Percentiles rank a stretch among this genome's conserved stretches.
These are phyloP conservation scores for Auricularia auricula-judae DNA, from an alignment of 768 basidiomycete genomes.

Conservation along the genomic window DNA sequence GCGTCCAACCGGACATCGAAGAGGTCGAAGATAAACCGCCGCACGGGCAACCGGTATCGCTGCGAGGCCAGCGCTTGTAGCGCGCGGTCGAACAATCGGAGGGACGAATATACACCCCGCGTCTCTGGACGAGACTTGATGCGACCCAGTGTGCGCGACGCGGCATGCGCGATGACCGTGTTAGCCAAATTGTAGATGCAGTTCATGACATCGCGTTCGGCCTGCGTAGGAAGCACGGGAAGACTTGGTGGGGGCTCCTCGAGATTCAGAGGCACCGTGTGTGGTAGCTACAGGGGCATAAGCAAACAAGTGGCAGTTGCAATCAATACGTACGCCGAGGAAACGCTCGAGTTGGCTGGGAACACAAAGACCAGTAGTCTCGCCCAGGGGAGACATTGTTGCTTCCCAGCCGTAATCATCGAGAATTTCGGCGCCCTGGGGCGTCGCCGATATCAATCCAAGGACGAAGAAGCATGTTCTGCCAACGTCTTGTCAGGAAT, in stretches of 20 bases:
- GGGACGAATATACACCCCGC: conserved; percentile 63
- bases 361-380: conserved; percentile 84
- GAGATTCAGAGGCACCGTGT: conserved; percentile 39
- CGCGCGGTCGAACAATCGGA: conserved; percentile 71
- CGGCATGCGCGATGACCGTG: conserved; percentile 89
- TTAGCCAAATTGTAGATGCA: conserved; percentile 92
- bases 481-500: too few species aligned
- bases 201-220: conserved; percentile 75
- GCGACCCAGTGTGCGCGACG: conserved; percentile 78
- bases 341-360: conserved; percentile 78
- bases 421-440: conserved; percentile 85
- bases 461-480: conserved; percentile 88
- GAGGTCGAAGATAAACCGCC: conserved; percentile 84
- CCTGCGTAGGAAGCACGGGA: conserved; percentile 50
- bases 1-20: conserved; percentile 75
- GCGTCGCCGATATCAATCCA: conserved; percentile 83
- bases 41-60: conserved; percentile 83
- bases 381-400: conserved; percentile 72
- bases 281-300: conserved; percentile 36
- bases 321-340: conserved; percentile 18
- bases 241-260: conserved; percentile 33
- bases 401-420: conserved; percentile 93
- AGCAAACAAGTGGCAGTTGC: too few species aligned
- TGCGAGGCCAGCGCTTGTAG: conserved; percentile 81
- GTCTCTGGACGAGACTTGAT: conserved; percentile 73